These are phyloP conservation scores for Crotalaria pallida DNA, from an alignment of 306 rosid species.

Conservation along the genomic window DNA sequence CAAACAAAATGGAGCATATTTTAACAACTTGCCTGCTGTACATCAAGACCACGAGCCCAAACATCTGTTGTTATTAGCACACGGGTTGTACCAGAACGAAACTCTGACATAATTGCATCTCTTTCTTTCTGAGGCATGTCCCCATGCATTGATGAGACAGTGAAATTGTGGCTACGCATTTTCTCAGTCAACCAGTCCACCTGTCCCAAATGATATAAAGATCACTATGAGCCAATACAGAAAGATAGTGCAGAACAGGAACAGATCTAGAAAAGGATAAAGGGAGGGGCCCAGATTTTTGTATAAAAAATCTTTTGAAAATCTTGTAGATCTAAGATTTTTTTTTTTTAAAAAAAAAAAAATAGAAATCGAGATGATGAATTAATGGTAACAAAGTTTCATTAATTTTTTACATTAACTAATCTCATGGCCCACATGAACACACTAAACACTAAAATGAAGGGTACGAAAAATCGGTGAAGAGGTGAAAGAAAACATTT, in stretches of 20 bases:
- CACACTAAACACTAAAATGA: too few relatives aligned
- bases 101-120: conserved; percentile 95
- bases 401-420: too few relatives aligned
- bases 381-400: too few relatives aligned
- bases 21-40: conserved; percentile 79
- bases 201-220: conserved; percentile 33
- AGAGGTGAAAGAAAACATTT: too few relatives aligned
- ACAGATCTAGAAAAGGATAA: too few relatives aligned
- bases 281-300: too few relatives aligned
- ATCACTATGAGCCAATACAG: not conserved
- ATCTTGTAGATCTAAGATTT: too few relatives aligned
- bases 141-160: conserved; percentile 95
- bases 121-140: conserved; percentile 99
- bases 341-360: too few relatives aligned
- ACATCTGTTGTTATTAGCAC: conserved; percentile 96
- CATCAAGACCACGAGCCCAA: conserved; percentile 99
- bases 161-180: conserved; percentile 93
- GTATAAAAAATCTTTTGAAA: too few relatives aligned
- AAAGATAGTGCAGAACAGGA: not conserved
- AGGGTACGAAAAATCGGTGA: too few relatives aligned
- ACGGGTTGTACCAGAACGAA: conserved; percentile 83
- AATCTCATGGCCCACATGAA: too few relatives aligned
- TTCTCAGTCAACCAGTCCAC: conserved; percentile 98
- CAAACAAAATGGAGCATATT: not conserved
- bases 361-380: too few relatives aligned